Base-by-base conservation (phyloP, 257 asterid species). In the Cinchona pubescens region DNA sequence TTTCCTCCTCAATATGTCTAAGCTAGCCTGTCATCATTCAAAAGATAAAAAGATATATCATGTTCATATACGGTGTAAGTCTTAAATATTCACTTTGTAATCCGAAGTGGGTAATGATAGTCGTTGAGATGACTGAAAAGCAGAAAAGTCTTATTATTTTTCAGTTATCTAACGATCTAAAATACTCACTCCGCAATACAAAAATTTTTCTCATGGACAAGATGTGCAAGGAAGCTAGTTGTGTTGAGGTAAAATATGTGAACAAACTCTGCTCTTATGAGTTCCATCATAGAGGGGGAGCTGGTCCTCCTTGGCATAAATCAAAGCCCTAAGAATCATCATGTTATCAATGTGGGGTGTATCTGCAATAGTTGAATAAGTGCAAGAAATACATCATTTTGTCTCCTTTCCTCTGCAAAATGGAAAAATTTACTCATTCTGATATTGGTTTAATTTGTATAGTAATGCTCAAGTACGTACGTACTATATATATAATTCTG, bases 1-100 rank as follows among this genome's bases (percentile, higher is more conserved):
- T 69, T 88, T 95, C 83, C 81, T 75, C 81, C 89, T 88, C 72
- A 92, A 71, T 21, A 68, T 84, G 4, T 93, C 97, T 2, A 95
- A 83, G 30, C 80, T 79, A 66, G 82, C 90, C 99, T 92, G 88
- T 79, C 49, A 30, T 76, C n/a, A 74, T 0, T 8, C 35, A 69
- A 18, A n/a, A 74, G 7, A 65, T 46, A 14, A 46, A 19, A 21
- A 27, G 15, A 21, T 40, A 23, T 18, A 25, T 66, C 27, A 19
- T 38, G 1, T 21, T 34, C 10, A 21, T 45, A n/a, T n/a, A n/a
- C n/a, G n/a, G n/a, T n/a, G n/a, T n/a, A n/a, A n/a, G n/a, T n/a
- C n/a, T n/a, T n/a, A n/a, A n/a, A n/a, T n/a, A n/a, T n/a, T n/a
- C n/a, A n/a, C n/a, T n/a, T n/a, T n/a, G n/a, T n/a, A n/a, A n/a